These are phyloP conservation scores for Linum trigynum DNA, from an alignment of 345 rosid species.

Conservation along the genomic window DNA sequence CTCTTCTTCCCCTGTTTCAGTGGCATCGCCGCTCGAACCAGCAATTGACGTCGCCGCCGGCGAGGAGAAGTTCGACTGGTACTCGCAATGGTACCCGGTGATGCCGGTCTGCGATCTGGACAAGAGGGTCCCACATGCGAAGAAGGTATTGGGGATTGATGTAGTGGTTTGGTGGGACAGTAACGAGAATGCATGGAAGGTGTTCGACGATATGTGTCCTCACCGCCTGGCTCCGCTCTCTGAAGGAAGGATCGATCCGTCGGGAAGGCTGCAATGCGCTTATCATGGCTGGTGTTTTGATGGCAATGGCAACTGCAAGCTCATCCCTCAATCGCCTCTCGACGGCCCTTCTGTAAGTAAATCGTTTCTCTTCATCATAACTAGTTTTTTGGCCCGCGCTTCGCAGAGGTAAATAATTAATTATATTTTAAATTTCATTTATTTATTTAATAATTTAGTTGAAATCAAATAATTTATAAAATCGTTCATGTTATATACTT, in stretches of 20 bases:
- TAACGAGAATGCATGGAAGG: conserved; percentile 1
- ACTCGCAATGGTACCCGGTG: conserved; percentile 5
- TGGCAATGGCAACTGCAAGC: conserved; percentile 2
- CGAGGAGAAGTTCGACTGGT: conserved; percentile 1
- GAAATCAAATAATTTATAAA: too few species aligned
- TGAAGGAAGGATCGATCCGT: conserved; percentile 6
- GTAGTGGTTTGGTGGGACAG: conserved; percentile 10
- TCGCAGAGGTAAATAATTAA: too few species aligned
- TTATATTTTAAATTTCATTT: too few species aligned
- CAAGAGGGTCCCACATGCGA: conserved; percentile 6
- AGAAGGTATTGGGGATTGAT: conserved; percentile 2
- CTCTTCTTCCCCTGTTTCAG: neutral
- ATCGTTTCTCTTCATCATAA: neutral
- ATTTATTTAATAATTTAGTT: too few species aligned
- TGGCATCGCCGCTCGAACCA: neutral
- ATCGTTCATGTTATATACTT: too few species aligned
- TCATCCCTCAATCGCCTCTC: neutral
- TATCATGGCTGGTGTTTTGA: conserved; percentile 8
- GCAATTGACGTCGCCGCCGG: neutral
- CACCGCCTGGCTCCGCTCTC: conserved; percentile 9
- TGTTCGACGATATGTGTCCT: conserved; percentile 9
- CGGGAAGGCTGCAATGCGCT: conserved; percentile 5
- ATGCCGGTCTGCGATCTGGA: conserved; percentile 10
- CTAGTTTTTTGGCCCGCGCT: too few species aligned
- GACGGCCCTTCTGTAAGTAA: conserved; percentile 4